Percentiles rank a stretch among this genome's conserved stretches.
Evolutionary conservation across 306 rosid genomes (phyloP).

Genomic region (Heteromeles arbutifolia): DNA sequence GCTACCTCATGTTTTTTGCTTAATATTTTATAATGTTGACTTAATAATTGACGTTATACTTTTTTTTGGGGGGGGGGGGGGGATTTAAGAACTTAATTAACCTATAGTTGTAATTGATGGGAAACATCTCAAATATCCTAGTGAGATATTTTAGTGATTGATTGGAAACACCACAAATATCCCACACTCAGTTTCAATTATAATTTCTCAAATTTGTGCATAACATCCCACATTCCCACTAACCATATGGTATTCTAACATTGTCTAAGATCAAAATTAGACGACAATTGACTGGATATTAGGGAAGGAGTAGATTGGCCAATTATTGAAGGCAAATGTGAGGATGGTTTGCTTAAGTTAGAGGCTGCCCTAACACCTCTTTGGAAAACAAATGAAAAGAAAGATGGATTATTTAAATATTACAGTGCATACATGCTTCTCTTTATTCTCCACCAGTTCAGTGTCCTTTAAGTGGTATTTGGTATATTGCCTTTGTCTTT

Average conservation of each 20-base stretch:
- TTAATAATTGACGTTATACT: not conserved
- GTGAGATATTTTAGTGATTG: not conserved
- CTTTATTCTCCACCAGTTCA: slow-evolving; percentile 81
- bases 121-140: not conserved
- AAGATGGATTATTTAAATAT: slow-evolving; percentile 21
- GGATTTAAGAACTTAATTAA: not conserved
- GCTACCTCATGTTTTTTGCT: too few species aligned
- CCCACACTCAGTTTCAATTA: not conserved
- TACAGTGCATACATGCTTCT: slow-evolving; percentile 14
- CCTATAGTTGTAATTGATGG: not conserved
- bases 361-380: slow-evolving; percentile 32
- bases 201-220: not conserved
- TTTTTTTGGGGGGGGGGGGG: not conserved
- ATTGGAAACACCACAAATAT: not conserved
- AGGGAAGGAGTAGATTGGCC: slow-evolving; percentile 17
- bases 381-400: slow-evolving; percentile 11
- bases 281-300: not conserved
- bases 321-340: slow-evolving; percentile 30
- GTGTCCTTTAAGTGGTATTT: slow-evolving; percentile 42
- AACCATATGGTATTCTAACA: not conserved
- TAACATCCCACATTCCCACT: not conserved
- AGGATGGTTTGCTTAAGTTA: slow-evolving; percentile 31
- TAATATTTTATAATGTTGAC: too few species aligned
- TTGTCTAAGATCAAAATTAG: not conserved
- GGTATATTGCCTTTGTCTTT: slow-evolving; percentile 64